A percentile compares a stretch with the other conserved stretches of the same genome.
phyloP scores from a whole-genome alignment of 768 basidiomycete genomes.

The Exsudoporus frostii region DNA sequence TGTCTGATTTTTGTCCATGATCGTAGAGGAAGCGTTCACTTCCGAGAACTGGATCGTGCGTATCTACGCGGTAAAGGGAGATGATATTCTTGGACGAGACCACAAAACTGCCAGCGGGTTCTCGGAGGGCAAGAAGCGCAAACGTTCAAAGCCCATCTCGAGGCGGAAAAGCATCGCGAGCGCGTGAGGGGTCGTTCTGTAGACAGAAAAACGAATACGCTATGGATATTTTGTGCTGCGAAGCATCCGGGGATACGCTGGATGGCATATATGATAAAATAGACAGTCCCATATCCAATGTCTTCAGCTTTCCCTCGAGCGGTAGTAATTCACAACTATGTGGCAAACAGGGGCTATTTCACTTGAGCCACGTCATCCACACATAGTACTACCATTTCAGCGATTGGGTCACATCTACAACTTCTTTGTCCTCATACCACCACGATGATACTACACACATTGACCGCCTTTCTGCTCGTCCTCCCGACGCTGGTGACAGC shows the following conservation, averaged over 20 bases:
- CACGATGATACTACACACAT: slow-evolving; percentile 25
- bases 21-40: slow-evolving; percentile 92
- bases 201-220: not conserved
- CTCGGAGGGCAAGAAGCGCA: slow-evolving; percentile 83
- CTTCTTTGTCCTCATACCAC: not conserved
- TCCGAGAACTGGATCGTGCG: slow-evolving; percentile 99
- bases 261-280: slow-evolving; percentile 1
- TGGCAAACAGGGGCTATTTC: slow-evolving; percentile 7
- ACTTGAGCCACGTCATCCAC: slow-evolving; percentile 14
- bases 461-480: slow-evolving; percentile 18
- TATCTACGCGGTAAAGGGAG: slow-evolving; percentile 93
- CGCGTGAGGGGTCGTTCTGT: slow-evolving; percentile 7
- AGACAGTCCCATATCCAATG: not conserved
- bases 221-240: not conserved
- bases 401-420: not conserved
- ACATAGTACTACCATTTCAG: not conserved
- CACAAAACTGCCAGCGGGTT: slow-evolving; percentile 87
- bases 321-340: not conserved
- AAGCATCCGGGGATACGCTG: not conserved
- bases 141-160: slow-evolving; percentile 65
- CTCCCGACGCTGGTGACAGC: slow-evolving; percentile 41
- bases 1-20: slow-evolving; percentile 1
- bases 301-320: not conserved
- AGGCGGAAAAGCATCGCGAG: slow-evolving; percentile 48
- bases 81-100: slow-evolving; percentile 88